Conservation (phyloP, 805 yeast species). For the Ogataea allantospora region DNA sequence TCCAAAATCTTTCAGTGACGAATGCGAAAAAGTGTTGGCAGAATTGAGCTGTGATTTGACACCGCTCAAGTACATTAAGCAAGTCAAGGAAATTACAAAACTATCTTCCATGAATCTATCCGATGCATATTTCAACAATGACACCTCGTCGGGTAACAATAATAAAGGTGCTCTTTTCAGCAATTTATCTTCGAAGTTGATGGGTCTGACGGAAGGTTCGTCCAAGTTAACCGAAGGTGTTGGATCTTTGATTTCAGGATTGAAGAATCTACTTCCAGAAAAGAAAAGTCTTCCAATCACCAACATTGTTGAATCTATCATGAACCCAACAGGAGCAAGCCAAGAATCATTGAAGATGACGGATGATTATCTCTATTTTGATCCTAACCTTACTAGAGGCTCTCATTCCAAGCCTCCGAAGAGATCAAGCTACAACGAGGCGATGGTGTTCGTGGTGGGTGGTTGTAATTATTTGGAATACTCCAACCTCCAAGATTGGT, state of each 20-base stretch:
- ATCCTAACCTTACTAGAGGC: constrained; percentile 84
- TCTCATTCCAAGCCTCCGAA: constrained; percentile 87
- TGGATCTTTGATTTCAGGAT: constrained; percentile 82
- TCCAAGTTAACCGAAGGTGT: constrained; percentile 78
- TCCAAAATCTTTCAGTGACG: constrained; percentile 45
- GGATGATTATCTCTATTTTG: constrained; percentile 87
- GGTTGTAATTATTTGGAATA: constrained; percentile 96
- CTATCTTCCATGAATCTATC: constrained; percentile 40
- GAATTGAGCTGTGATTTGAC: constrained; percentile 57
- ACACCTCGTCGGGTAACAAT: constrained; percentile 33
- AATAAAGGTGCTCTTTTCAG: constrained; percentile 55
- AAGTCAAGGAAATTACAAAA: constrained; percentile 74
- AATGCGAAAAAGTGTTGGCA: constrained; percentile 62
- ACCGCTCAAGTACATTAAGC: constrained; percentile 71
- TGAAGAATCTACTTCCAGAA: constrained; percentile 83
- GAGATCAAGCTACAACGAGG: constrained; percentile 75
- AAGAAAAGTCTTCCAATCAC: constrained; percentile 88
- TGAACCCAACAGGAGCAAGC: constrained; percentile 73
- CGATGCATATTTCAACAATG: constrained; percentile 26
- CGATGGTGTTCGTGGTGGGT: constrained; percentile 90
- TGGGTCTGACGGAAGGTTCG: constrained; percentile 73
- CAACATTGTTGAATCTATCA: constrained; percentile 83
- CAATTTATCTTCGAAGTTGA: constrained; percentile 71
- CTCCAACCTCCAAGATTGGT: constrained; percentile 91
- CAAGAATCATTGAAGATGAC: constrained; percentile 67